Conservation (phyloP, 2,329 filamentous ascomycete genomes). For the Hypoxylon sp. region DNA sequence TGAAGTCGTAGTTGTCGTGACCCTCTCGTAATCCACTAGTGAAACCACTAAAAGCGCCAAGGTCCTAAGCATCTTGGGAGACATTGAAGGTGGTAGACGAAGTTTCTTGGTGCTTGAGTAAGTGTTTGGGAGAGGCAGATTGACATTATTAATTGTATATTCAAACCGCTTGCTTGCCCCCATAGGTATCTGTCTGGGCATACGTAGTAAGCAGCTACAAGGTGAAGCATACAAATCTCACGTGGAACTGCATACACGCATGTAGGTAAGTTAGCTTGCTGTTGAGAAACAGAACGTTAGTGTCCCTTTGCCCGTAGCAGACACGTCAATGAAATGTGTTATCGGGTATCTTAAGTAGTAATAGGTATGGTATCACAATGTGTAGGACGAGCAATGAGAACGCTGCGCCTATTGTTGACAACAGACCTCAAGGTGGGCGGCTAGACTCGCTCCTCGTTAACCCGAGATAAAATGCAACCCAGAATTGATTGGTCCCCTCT, state of each 20-base stretch:
- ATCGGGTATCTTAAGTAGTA: background rate
- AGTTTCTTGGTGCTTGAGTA: no score
- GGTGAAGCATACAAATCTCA: background rate
- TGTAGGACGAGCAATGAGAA: background rate
- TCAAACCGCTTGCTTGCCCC: no score
- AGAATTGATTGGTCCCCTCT: conserved; percentile 9
- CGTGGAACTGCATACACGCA: background rate
- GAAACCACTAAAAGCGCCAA: no score
- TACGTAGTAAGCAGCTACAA: background rate
- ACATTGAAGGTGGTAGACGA: no score
- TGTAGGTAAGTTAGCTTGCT: background rate
- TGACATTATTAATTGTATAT: no score
- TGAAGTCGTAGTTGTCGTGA: no score
- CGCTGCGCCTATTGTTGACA: background rate
- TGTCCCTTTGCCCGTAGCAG: conserved; percentile 23
- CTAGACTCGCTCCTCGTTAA: conserved; percentile 35
- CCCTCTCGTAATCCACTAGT: no score
- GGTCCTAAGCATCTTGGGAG: no score
- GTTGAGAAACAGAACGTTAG: background rate
- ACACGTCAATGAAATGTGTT: background rate
- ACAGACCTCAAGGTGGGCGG: conserved; percentile 13
- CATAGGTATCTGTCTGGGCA: no score
- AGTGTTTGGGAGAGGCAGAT: no score
- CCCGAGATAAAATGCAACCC: conserved; percentile 33
- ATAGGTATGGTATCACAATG: background rate